These are phyloP conservation scores for Trichosporon asahii DNA, from an alignment of 1,284 basidiomycete genomes.

Conservation along the genomic window DNA sequence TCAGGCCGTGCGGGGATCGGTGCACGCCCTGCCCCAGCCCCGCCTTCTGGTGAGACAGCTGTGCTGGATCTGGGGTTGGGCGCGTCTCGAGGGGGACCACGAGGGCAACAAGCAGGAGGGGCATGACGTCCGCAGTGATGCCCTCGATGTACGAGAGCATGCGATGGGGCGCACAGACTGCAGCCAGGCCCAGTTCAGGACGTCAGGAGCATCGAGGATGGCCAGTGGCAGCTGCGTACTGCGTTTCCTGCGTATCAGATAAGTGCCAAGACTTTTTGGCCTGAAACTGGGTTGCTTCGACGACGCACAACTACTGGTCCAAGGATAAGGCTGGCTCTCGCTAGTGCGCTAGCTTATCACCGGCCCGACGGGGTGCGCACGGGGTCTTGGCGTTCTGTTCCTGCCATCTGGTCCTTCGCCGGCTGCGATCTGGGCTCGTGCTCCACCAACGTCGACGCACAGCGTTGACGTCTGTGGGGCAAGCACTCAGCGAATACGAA, in stretches of 20 bases:
- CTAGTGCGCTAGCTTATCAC: not conserved
- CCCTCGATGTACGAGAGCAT: not conserved
- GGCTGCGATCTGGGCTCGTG: not conserved
- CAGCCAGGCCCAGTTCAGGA: not conserved
- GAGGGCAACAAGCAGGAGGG: not conserved
- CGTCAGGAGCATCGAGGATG: too few relatives aligned
- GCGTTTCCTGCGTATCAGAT: constrained; percentile 1
- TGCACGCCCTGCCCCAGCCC: too few relatives aligned
- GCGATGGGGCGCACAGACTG: not conserved
- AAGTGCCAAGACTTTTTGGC: constrained; percentile 9
- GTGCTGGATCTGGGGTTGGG: not conserved
- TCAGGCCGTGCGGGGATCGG: not conserved
- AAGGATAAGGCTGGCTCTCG: not conserved
- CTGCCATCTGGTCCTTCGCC: not conserved
- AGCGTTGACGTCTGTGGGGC: not conserved
- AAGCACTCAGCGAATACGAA: not conserved
- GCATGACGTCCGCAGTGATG: not conserved
- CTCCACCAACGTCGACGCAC: not conserved
- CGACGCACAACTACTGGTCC: not conserved
- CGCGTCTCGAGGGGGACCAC: not conserved
- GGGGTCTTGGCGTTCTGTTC: not conserved
- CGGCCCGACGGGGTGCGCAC: not conserved
- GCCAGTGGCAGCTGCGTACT: not conserved
- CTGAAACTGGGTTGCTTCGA: not conserved
- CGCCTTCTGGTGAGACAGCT: not conserved